phyloP scores from a whole-genome alignment of 108 stramenopile genomes.

The Craspedostauros australis region DNA sequence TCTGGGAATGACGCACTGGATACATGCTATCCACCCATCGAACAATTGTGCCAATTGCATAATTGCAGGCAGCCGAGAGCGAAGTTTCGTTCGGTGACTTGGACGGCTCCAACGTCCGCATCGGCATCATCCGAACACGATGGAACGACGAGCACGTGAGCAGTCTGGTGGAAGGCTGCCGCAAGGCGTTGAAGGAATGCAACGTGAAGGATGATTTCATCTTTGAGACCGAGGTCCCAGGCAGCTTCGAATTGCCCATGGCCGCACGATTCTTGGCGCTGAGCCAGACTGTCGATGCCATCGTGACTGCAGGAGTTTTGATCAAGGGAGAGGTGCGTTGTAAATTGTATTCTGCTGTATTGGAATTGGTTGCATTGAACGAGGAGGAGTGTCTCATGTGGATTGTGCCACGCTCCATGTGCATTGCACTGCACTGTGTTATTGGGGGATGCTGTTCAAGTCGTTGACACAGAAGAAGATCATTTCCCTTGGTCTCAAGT shows the following conservation, averaged over 20 bases:
- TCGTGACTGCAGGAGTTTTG: slow-evolving; percentile 91
- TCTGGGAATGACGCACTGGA: too few species aligned
- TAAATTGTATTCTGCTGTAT: too few species aligned
- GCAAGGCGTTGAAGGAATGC: slow-evolving; percentile 70
- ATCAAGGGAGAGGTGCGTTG: slow-evolving; percentile 90
- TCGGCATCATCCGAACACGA: slow-evolving; percentile 82
- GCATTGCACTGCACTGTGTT: too few species aligned
- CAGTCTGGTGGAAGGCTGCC: slow-evolving; percentile 70
- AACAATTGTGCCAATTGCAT: too few species aligned
- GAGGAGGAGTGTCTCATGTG: too few species aligned
- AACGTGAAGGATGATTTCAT: slow-evolving; percentile 80
- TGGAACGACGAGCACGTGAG: slow-evolving; percentile 88
- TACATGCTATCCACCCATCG: too few species aligned
- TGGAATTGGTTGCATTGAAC: too few species aligned
- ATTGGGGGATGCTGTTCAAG: too few species aligned
- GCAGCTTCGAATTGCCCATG: slow-evolving; percentile 94
- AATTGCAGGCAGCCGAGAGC: slow-evolving; percentile 62
- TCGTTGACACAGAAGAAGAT: too few species aligned
- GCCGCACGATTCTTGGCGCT: slow-evolving; percentile 90
- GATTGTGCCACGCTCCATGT: too few species aligned
- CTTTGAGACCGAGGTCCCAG: slow-evolving; percentile 94
- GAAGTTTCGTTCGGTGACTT: slow-evolving; percentile 75
- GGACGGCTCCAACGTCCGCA: slow-evolving; percentile 66
- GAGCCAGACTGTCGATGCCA: slow-evolving; percentile 93
- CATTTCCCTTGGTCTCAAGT: too few species aligned